phyloP scores from a whole-genome alignment of 371 early-diverging fungal genomes.

The Mortierella polycephala region DNA sequence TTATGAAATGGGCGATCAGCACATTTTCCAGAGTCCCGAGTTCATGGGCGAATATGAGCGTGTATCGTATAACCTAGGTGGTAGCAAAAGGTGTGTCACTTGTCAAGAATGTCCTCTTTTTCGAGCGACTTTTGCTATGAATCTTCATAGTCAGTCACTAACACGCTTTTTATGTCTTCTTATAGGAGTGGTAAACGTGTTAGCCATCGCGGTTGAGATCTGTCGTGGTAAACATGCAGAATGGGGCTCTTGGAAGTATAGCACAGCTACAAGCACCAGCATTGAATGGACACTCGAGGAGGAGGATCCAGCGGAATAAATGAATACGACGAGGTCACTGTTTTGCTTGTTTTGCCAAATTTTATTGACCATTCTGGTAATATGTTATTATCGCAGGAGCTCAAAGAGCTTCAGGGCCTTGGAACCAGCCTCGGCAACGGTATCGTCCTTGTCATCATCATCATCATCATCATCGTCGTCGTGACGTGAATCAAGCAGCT shows the following conservation, averaged over 20 bases:
- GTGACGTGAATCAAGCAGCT: slow-evolving; percentile 34
- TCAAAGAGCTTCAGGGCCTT: slow-evolving; percentile 48
- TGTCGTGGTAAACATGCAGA: too few species aligned
- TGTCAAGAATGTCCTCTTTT: background rate
- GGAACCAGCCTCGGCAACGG: slow-evolving; percentile 49
- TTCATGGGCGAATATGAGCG: slow-evolving; percentile 33
- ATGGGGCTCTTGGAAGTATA: too few species aligned
- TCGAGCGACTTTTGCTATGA: background rate
- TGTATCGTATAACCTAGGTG: slow-evolving; percentile 19
- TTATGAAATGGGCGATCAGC: slow-evolving; percentile 42
- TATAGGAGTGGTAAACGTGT: slow-evolving; percentile 40
- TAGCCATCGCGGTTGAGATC: slow-evolving; percentile 25
- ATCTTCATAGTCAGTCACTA: too few species aligned
- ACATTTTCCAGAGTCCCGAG: slow-evolving; percentile 45
- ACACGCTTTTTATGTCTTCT: background rate
- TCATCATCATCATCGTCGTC: slow-evolving; percentile 14
- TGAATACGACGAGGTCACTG: too few species aligned
- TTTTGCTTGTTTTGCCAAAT: too few species aligned
- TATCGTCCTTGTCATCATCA: slow-evolving; percentile 30
- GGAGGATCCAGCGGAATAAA: too few species aligned
- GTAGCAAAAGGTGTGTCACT: slow-evolving; percentile 30
- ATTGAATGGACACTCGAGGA: too few species aligned
- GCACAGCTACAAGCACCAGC: too few species aligned
- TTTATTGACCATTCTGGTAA: too few species aligned
- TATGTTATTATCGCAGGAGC: slow-evolving; percentile 16